Conservation (phyloP, 495 filamentous ascomycete species). For the Hypoxylon fragiforme region DNA sequence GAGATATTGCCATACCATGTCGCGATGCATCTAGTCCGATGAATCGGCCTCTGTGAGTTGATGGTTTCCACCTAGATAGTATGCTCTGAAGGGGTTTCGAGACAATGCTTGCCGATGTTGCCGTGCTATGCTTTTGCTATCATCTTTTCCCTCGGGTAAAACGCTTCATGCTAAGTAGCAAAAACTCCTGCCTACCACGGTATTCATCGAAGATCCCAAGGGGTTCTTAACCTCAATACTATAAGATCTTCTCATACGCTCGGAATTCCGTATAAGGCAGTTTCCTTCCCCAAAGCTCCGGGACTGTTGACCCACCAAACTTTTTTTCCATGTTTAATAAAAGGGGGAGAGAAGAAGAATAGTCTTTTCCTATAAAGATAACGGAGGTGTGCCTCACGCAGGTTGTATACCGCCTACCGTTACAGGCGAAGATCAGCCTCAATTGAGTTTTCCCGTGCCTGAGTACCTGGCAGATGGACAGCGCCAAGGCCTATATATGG, state of each 20-base stretch:
- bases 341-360: background rate
- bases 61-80: background rate
- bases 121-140: background rate
- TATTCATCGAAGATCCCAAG: background rate
- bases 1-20: slow-evolving; percentile 5
- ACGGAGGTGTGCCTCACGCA: slow-evolving; percentile 23
- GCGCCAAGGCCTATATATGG: slow-evolving; percentile 16
- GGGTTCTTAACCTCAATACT: slow-evolving; percentile 5
- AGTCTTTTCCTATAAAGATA: slow-evolving; percentile 30
- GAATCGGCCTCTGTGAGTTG: slow-evolving; percentile 6
- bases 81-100: background rate
- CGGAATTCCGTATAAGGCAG: slow-evolving; percentile 27
- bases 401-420: slow-evolving; percentile 22
- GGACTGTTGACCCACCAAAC: slow-evolving; percentile 11
- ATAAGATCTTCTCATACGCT: slow-evolving; percentile 15
- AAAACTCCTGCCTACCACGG: background rate
- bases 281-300: slow-evolving; percentile 24
- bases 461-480: slow-evolving; percentile 29
- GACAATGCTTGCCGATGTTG: slow-evolving; percentile 7
- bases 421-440: slow-evolving; percentile 35
- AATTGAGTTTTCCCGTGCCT: slow-evolving; percentile 31
- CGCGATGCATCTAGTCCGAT: slow-evolving; percentile 2
- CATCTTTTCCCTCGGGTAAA: slow-evolving; percentile 15
- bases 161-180: background rate
- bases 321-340: slow-evolving; percentile 3